Evolutionary conservation across 352 stramenopile species (phyloP).

Genomic region (Globisporangium middletonii): DNA sequence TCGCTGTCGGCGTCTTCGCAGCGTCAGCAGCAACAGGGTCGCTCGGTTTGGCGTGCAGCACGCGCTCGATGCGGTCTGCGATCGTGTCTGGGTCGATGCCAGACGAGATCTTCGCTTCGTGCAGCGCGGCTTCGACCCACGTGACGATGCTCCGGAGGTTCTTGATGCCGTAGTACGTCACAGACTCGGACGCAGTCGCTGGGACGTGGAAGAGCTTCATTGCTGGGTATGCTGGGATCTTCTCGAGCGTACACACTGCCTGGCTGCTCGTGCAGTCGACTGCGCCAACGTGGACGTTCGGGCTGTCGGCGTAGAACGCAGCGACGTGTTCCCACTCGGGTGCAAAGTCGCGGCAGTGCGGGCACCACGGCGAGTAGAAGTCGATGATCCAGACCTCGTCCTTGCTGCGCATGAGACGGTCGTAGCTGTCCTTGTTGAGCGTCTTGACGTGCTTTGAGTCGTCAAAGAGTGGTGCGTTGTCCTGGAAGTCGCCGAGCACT

Average conservation of each 20-base stretch:
- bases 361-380: constrained; percentile 83
- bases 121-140: constrained; percentile 55
- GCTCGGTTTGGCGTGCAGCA: constrained; percentile 19
- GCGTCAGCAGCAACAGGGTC: neutral
- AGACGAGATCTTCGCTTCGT: constrained; percentile 39
- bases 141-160: constrained; percentile 39
- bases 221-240: constrained; percentile 53
- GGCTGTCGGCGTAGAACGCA: constrained; percentile 49
- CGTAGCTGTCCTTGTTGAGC: constrained; percentile 31
- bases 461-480: constrained; percentile 53
- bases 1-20: neutral
- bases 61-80: constrained; percentile 32
- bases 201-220: constrained; percentile 73
- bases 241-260: constrained; percentile 52
- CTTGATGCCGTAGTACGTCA: constrained; percentile 14
- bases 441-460: constrained; percentile 53
- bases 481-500: constrained; percentile 19
- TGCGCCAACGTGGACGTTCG: constrained; percentile 54
- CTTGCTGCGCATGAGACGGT: constrained; percentile 32
- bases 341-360: constrained; percentile 72
- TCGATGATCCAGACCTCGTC: constrained; percentile 70
- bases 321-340: constrained; percentile 64
- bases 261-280: constrained; percentile 67
- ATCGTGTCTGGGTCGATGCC: constrained; percentile 42
- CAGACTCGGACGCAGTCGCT: constrained; percentile 15